Base-by-base conservation (phyloP, 306 rosid genomes). In the Prosopis cineraria region DNA sequence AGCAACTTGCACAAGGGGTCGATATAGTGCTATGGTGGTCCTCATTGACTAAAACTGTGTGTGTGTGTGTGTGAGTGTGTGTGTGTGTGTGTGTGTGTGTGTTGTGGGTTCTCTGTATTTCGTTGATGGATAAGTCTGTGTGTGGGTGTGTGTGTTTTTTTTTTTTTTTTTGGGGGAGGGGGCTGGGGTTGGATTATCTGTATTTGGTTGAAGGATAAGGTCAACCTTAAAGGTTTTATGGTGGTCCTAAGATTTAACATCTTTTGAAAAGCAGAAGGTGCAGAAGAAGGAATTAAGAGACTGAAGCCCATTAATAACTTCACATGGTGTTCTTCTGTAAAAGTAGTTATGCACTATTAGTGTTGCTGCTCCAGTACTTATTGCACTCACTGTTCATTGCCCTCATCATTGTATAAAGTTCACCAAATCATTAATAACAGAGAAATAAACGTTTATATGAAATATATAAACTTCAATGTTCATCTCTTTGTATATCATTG, bases 21-120 rank as follows among this genome's bases (percentile, higher is more conserved):
- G 76, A 78, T 19, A 44, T 31, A 58, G 53, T 27, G 59, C 14
- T 20, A 0, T 10, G 73, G 64, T 56, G 79, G 52, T 73, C 76
- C 72, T 48, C 30, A 3, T 52, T 52, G n/a, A n/a, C n/a, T n/a
- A n/a, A n/a, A n/a, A n/a, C n/a, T n/a, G n/a, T n/a, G n/a, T n/a
- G n/a, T n/a, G n/a, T n/a, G n/a, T n/a, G n/a, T n/a, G n/a, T n/a
- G n/a, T n/a, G n/a, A n/a, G n/a, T n/a, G n/a, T n/a, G n/a, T n/a
- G n/a, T n/a, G n/a, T n/a, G n/a, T n/a, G n/a, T n/a, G n/a, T n/a
- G n/a, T n/a, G n/a, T n/a, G n/a, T n/a, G n/a, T n/a, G n/a, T n/a
- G n/a, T n/a, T n/a, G n/a, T n/a, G n/a, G n/a, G n/a, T n/a, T n/a
- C n/a, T n/a, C n/a, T n/a, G n/a, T n/a, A n/a, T n/a, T n/a, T n/a